Evolutionary conservation across 768 basidiomycete species (phyloP).

Genomic region (Pleurotus eryngii): DNA sequence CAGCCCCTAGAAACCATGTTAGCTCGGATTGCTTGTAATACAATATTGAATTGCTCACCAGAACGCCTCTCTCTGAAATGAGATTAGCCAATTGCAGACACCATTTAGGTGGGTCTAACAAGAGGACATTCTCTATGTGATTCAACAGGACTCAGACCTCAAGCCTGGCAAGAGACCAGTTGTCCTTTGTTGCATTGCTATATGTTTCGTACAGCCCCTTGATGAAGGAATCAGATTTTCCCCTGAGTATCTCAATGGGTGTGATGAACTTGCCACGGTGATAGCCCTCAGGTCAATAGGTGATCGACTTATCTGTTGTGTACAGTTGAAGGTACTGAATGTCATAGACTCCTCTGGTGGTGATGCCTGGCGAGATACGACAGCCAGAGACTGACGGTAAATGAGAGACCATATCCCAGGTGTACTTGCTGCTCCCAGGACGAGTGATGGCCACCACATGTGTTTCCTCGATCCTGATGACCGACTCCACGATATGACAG

Average conservation of each 20-base stretch:
- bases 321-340: slow-evolving; percentile 29
- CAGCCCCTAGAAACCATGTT: slow-evolving; percentile 4
- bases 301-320: slow-evolving; percentile 29
- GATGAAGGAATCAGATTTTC: slow-evolving; percentile 5
- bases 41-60: slow-evolving; percentile 12
- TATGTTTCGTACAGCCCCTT: slow-evolving; percentile 19
- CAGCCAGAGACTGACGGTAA: slow-evolving; percentile 27
- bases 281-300: slow-evolving; percentile 14
- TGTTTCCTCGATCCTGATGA: slow-evolving; percentile 10
- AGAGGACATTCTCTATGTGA: slow-evolving; percentile 6
- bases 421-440: slow-evolving; percentile 18
- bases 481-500: slow-evolving; percentile 13
- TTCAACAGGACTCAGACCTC: slow-evolving; percentile 24
- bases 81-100: slow-evolving; percentile 9
- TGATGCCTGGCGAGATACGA: slow-evolving; percentile 19
- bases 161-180: slow-evolving; percentile 21
- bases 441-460: slow-evolving; percentile 18
- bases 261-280: slow-evolving; percentile 20
- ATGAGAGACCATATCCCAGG: slow-evolving; percentile 24
- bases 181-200: slow-evolving; percentile 9
- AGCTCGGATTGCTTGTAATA: background rate
- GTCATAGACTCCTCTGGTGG: slow-evolving; percentile 12
- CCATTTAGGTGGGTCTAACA: background rate
- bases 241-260: slow-evolving; percentile 14
- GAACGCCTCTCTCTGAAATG: slow-evolving; percentile 10